phyloP scores from a whole-genome alignment of 768 basidiomycete genomes.

The Tricholoma terreum region DNA sequence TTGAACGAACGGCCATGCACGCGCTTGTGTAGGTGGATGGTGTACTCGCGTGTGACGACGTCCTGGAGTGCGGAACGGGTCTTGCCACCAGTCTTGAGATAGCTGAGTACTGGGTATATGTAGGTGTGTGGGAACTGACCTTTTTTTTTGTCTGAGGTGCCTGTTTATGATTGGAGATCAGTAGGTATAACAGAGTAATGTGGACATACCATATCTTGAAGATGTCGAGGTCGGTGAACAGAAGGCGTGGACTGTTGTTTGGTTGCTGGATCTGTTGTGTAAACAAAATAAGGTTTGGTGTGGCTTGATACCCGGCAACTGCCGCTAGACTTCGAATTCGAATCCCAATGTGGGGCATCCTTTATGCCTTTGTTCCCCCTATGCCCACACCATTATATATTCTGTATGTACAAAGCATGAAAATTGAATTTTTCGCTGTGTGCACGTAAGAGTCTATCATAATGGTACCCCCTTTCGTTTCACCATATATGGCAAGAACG shows the following conservation, averaged over 20 bases:
- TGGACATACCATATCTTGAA: conserved; percentile 65
- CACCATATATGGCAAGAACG: not conserved
- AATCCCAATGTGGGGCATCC: conserved; percentile 16
- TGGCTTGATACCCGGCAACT: conserved; percentile 38
- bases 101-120: not conserved
- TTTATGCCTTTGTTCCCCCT: conserved; percentile 32
- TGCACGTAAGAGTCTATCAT: no score
- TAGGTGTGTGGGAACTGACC: conserved; percentile 29
- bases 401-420: not conserved
- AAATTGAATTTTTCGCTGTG: conserved; percentile 6
- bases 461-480: conserved; percentile 4
- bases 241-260: conserved; percentile 33
- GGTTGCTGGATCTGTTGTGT: conserved; percentile 40
- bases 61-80: conserved; percentile 95
- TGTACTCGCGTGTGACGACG: conserved; percentile 98
- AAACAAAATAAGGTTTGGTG: conserved; percentile 51
- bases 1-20: conserved; percentile 94
- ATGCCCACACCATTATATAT: conserved; percentile 30
- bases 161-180: conserved; percentile 27
- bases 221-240: conserved; percentile 58
- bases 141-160: conserved; percentile 57
- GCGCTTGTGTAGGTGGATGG: conserved; percentile 94
- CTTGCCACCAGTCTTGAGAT: conserved; percentile 67
- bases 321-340: no score
- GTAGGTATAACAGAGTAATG: conserved; percentile 1